Evolutionary conservation across 371 early-diverging fungal genomes (phyloP), one percentile per base, ranked within the genome.

Genomic region (Haplosporangium sp.): DNA sequence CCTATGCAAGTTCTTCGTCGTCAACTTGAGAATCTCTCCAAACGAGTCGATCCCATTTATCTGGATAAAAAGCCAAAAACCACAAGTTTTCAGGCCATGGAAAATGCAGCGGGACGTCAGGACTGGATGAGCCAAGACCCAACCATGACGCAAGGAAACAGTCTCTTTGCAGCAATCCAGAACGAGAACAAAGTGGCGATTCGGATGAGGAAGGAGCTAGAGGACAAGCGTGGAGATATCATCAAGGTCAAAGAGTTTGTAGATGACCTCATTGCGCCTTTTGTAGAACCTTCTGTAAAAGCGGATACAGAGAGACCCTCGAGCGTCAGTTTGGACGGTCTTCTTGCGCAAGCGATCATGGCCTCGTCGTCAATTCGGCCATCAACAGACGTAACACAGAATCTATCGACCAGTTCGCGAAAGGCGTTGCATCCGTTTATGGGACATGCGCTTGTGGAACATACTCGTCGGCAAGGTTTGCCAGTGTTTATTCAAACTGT

Each of bases 181-280:
- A 72, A 68, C 5, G 80, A 79, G 59, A 79, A 72, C 63, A 68
- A 73, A 53, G 80, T 73, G 4, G 64, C 80, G 18, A 79, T 79
- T 14, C 61, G 80, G 55, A 68, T 79, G 73, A 55, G 68, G 23
- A 72, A 65, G 50, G 80, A 79, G 13, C 55, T 79, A 51, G 66
- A 62, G n/a, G 69, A 59, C 16, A 73, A 65, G 20, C 23, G 51
- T 13, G 50, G 42, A 1, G 69, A 79, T 55, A 57, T 79, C 12
- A 51, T 65, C 37, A 55, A 65, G 46, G 62, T 79, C 54, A 60
- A 53, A 59, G 62, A 67, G 20, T 79, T 79, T 65, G 80, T 79
- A 11, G 73, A 72, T 14, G 69, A 68, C 20, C 36, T 79, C 45
- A 62, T 73, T 12, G 50, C 67, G 0, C 68, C 68, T 6, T 67